These are phyloP conservation scores for Calocybe gambosa DNA, from an alignment of 1,284 basidiomycete genomes.

Conservation along the genomic window DNA sequence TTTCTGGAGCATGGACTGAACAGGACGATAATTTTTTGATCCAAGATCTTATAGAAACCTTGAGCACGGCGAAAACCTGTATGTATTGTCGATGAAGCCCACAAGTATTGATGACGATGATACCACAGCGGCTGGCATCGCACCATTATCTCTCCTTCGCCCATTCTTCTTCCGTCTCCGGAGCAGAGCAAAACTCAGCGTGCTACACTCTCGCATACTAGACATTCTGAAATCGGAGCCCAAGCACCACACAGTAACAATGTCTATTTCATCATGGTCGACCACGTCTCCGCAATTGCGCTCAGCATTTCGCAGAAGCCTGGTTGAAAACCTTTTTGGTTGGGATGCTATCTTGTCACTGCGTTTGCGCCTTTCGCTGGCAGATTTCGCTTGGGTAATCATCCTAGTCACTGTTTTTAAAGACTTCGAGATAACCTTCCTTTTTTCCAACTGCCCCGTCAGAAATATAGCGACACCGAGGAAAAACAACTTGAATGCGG, in stretches of 20 bases:
- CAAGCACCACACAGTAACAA: constrained; percentile 29
- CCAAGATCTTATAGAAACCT: constrained; percentile 29
- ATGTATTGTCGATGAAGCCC: constrained; percentile 11
- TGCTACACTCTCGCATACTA: constrained; percentile 42
- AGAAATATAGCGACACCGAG: constrained; percentile 41
- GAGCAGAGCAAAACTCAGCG: constrained; percentile 28
- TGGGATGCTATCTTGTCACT: constrained; percentile 45
- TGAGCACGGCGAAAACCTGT: constrained; percentile 32
- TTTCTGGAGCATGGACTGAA: constrained; percentile 47
- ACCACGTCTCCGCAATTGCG: constrained; percentile 22
- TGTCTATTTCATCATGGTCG: constrained; percentile 26
- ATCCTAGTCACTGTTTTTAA: constrained; percentile 18
- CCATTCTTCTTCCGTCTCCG: constrained; percentile 46
- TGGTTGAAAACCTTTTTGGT: constrained; percentile 55
- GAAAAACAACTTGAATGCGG: constrained; percentile 41
- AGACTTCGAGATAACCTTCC: not conserved
- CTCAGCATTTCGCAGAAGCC: constrained; percentile 39
- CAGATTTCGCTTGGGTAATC: constrained; percentile 65
- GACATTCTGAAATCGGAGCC: constrained; percentile 31
- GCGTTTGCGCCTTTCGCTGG: constrained; percentile 50
- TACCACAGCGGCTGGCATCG: constrained; percentile 18
- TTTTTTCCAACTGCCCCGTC: not conserved
- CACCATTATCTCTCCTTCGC: constrained; percentile 49
- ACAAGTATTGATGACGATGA: constrained; percentile 1
- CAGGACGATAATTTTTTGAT: constrained; percentile 31